Evolutionary conservation across 2,329 filamentous ascomycete species (phyloP), one percentile per base, ranked within the genome.

Genomic region (Fusarium vanettenii): DNA sequence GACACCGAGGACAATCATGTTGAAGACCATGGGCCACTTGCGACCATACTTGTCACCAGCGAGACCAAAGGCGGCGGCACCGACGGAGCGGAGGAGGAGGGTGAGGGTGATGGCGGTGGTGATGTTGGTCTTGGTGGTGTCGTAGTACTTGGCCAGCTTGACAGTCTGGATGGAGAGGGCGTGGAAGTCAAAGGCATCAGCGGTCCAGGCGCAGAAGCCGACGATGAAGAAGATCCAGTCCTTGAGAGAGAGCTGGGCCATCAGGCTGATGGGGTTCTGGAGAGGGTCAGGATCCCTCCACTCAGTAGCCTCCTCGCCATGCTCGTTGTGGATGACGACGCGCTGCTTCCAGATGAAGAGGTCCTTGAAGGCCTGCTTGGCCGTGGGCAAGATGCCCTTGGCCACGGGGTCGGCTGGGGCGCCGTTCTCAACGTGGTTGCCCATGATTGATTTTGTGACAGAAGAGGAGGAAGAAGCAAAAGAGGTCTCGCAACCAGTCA

Each of bases 101-200:
- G 93, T 95, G 37, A 96, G 85, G 27, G 91, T 95, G 74, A 95
- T 95, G 70, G 92, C 93, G 9, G 92, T 93, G 3, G 91, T 91
- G 76, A 96, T 92, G 64, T 92, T 87, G 1, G 93, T 94, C 71
- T 89, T 90, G 60, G 85, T 85, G 20, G 82, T 84, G 69, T 78
- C 78, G 64, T 88, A 89, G 79, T 87, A 86, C 45, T 84, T 76
- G 57, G 87, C 88, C 27, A 95, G 85, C 83, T 95, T 94, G 75
- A 89, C 88, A 5, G 93, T 94, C 81, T 95, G 93, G 73, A 96
- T 94, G 6, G 92, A 93, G 10, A 96, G 87, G 29, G 94, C 92
- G 82, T 95, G 93, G 80, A 95, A 96, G 82, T 95, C 94, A 81
- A 95, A 96, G 5, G 94, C 93, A 81, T 96, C 94, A 66, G 93